Evolutionary conservation across 192 early-diverging fungal species (phyloP), one percentile per base, ranked within the genome.

Genomic region (Coemansia sp.): DNA sequence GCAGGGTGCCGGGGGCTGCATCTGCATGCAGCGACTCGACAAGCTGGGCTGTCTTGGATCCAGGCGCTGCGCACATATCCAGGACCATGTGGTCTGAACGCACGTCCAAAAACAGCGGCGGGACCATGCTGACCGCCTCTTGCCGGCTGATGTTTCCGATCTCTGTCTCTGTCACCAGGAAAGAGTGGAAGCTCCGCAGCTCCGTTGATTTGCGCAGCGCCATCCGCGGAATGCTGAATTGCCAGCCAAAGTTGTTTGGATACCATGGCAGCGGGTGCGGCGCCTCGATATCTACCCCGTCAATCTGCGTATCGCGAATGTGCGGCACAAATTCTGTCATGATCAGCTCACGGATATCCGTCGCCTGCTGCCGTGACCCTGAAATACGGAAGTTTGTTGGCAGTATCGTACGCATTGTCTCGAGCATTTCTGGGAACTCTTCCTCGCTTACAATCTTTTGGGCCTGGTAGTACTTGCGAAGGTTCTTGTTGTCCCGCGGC

Each of bases 41-140:
- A 38, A 90, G 81, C 82, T 97, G 97, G 23, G 91, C 92, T 16
- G 97, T 97, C 76, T 99, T 99, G 59, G 91, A 93, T 59, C 97
- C 97, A 21, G 97, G 97, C 34, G 97, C 93, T 28, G 97, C 97
- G 69, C 97, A 99, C 94, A 93, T 96, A 51, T 93, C 90, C 55
- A 91, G 76, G 20, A 94, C 90, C 53, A 75, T 81, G 65, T 99
- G 94, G 46, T 88, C 71, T 11, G 93, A 85, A 65, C 92, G 75
- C 17, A 98, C 89, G 61, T 95, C 92, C 56, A 99, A 79, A 20
- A 98, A 66, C 56, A 94, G 75, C 39, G 90, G 89, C n/a, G 97
- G 97, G 56, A 98, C 92, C 97, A 99, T 99, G 72, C 88, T 90
- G 46, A 98, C 95, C 4, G 88, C 90, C 59, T 98, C 95, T 78